Conservation (phyloP, 129 eudicot genomes). For the Logfia minima region DNA sequence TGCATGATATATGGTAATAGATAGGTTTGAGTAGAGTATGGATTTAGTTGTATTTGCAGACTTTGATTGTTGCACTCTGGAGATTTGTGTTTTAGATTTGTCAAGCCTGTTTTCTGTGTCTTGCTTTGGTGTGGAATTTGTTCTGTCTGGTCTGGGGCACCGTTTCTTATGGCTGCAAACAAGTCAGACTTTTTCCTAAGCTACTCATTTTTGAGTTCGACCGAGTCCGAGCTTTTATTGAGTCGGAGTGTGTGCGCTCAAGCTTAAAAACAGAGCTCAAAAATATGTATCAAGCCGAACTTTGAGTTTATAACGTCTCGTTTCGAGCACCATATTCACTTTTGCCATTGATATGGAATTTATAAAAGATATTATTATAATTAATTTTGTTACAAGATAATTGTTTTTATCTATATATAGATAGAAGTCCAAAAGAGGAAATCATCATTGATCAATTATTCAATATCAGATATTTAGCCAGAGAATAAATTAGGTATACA, state of each 20-base stretch:
- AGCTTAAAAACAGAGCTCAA: no score
- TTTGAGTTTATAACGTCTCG: no score
- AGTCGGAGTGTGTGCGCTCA: neutral
- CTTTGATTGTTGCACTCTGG: neutral
- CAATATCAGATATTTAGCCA: conserved; percentile 7
- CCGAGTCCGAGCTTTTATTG: neutral
- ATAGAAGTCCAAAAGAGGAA: neutral
- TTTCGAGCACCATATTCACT: no score
- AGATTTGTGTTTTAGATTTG: conserved; percentile 6
- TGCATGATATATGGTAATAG: conserved; percentile 34
- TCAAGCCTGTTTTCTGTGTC: neutral
- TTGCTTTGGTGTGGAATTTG: neutral
- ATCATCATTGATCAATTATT: neutral
- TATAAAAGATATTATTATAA: no score
- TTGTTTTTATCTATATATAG: neutral
- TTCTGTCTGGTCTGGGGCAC: neutral
- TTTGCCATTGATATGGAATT: no score
- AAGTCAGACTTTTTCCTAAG: no score
- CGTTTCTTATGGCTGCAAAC: neutral
- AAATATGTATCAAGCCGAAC: no score
- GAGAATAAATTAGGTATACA: conserved; percentile 4
- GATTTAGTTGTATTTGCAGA: conserved; percentile 17
- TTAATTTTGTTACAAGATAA: neutral
- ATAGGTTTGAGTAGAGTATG: conserved; percentile 13
- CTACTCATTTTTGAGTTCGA: neutral